Base-by-base conservation (phyloP, 2,329 filamentous ascomycete species). In the Metarhizium rileyi region DNA sequence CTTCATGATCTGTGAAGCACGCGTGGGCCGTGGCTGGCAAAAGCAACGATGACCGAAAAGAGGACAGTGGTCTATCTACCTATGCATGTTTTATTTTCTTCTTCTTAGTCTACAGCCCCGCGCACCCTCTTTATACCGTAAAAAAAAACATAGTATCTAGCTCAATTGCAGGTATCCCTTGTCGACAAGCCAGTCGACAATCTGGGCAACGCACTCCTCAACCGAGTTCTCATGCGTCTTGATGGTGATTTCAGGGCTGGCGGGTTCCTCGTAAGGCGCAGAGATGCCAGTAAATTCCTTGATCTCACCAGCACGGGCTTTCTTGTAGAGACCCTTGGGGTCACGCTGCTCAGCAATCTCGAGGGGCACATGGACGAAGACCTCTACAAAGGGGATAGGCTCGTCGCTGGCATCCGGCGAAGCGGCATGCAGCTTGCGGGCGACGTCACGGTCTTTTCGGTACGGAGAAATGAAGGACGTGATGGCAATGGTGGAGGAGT, bases 391-490 rank as follows among this genome's bases (percentile, higher is more conserved):
- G 9, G 87, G 84, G 50, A 97, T 78, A 0, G 86, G 66, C 57
- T 86, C 84, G 59, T 85, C 84, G 51, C 72, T 71, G 50, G 70
- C 70, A 46, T 76, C 69, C 47, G 53, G 59, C 33, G 68, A 61
- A 50, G 78, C 73, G 2, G 78, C 75, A 71, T 98, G 93, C 61
- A 98, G 73, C 55, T 83, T 74, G 52, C 93, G 83, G 8, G 93
- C 93, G 40, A 87, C 77, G 57, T 88, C 76, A 51, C 93, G 83
- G 72, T 98, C 93, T 30, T 85, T 85, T 50, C 81, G 81, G 77
- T 96, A 97, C 1, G 93, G 93, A 1, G 87, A 94, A 74, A 98
- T 98, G 76, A 98, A 98, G 53, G 87, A 93, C 48, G 93, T 95
- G 57, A 98, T 83, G 57, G 91, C 87, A 61, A 97, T 81, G 50